Evolutionary conservation across 345 rosid species (phyloP).

Genomic region (Linum lewisii): DNA sequence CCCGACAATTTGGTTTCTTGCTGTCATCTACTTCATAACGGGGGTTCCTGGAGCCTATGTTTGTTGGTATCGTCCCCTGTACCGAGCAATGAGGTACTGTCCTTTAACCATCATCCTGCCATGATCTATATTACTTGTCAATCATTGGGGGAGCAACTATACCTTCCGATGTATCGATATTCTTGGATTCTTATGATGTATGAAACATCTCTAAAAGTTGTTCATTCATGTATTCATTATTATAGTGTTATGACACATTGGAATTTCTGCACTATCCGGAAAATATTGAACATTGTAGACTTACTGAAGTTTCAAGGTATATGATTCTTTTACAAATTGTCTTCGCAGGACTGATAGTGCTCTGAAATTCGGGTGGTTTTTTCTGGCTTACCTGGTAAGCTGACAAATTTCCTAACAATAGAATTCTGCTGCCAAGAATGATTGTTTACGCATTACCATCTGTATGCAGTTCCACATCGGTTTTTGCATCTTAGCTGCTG

Average conservation of each 20-base stretch:
- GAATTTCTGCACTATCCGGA: no score
- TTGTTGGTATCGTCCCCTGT: slow-evolving; percentile 91
- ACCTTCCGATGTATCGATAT: not conserved
- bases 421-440: slow-evolving; percentile 7
- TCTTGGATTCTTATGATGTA: not conserved
- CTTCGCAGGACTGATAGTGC: slow-evolving; percentile 95
- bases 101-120: slow-evolving; percentile 1
- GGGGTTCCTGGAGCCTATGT: slow-evolving; percentile 91
- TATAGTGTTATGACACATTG: not conserved
- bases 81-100: slow-evolving; percentile 87
- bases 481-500: slow-evolving; percentile 74
- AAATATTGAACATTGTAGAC: no score
- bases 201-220: no score
- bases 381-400: slow-evolving; percentile 69
- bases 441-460: not conserved
- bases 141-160: not conserved
- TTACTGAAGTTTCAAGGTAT: not conserved
- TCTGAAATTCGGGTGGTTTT: slow-evolving; percentile 84
- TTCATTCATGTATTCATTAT: no score
- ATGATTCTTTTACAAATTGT: slow-evolving; percentile 10
- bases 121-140: slow-evolving; percentile 1
- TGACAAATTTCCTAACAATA: slow-evolving; percentile 6
- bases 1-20: slow-evolving; percentile 88
- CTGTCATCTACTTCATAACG: slow-evolving; percentile 75
- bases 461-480: slow-evolving; percentile 72